Conservation (phyloP, 75 land plant genomes). For the Pinus albicaulis region DNA sequence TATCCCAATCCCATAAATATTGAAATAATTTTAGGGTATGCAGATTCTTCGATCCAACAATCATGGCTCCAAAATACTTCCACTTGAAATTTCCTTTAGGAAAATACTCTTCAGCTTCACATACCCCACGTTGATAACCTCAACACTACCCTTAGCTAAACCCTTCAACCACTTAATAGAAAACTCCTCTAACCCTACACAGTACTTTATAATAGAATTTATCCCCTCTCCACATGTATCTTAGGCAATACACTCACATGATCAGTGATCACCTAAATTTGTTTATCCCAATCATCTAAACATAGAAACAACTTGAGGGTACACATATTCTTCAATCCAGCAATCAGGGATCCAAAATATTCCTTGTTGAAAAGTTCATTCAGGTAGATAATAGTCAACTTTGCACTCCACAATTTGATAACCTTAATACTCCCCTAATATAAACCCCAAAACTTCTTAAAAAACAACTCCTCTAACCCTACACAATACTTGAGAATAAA, state of each 20-base stretch:
- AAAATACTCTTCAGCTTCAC: conserved; percentile 21
- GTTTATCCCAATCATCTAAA: conserved; percentile 32
- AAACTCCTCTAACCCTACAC: conserved; percentile 26
- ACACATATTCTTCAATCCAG: conserved; percentile 27
- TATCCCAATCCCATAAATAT: conserved; percentile 36
- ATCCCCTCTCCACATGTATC: conserved; percentile 26
- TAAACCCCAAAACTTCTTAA: conserved; percentile 27
- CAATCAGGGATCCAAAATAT: conserved; percentile 31
- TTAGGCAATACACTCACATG: conserved; percentile 28
- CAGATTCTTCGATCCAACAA: conserved; percentile 30
- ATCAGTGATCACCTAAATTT: conserved; percentile 22
- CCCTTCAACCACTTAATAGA: conserved; percentile 39
- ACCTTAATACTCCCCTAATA: conserved; percentile 8
- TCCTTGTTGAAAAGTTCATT: conserved; percentile 33
- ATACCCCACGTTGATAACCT: conserved; percentile 19
- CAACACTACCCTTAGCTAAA: conserved; percentile 2
- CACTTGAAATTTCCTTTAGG: conserved; percentile 32
- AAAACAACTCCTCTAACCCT: conserved; percentile 28
- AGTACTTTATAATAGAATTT: conserved; percentile 23
- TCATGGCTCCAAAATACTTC: conserved; percentile 33
- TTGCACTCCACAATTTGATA: conserved; percentile 18
- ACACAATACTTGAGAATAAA: conserved; percentile 20
- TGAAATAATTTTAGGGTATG: conserved; percentile 27
- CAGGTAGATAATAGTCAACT: conserved; percentile 23
- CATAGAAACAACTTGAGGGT: conserved; percentile 26